Evolutionary conservation across 495 filamentous ascomycete species (phyloP).

Genomic region (Penicillium roqueforti): DNA sequence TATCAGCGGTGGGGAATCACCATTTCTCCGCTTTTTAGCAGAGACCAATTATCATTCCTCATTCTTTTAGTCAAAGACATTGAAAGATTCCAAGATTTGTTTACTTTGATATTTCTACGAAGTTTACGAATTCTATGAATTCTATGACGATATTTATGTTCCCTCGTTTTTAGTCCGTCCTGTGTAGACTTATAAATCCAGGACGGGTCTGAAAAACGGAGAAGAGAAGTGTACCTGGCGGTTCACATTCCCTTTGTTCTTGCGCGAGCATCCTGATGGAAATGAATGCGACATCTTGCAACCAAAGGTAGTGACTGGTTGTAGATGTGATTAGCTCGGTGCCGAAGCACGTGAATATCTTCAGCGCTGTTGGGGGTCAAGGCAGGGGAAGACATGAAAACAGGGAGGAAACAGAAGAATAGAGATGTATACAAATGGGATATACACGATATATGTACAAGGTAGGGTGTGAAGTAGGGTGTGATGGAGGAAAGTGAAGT

Average conservation of each 20-base stretch:
- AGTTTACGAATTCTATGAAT: not conserved
- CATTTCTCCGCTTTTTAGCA: not conserved
- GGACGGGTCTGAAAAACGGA: conserved; percentile 49
- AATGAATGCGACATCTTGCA: conserved; percentile 24
- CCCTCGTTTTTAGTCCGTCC: conserved; percentile 53
- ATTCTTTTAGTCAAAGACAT: not conserved
- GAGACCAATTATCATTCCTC: not conserved
- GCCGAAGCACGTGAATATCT: conserved; percentile 40
- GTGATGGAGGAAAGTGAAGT: conserved; percentile 8
- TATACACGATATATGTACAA: conserved; percentile 30
- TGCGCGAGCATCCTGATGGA: conserved; percentile 35
- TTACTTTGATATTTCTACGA: not conserved
- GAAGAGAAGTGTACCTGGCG: conserved; percentile 37
- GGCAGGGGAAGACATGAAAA: not conserved
- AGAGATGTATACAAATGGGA: conserved; percentile 11
- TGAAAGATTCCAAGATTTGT: not conserved
- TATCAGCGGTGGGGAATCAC: conserved; percentile 1
- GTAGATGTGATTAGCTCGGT: conserved; percentile 39
- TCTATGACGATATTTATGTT: conserved; percentile 29
- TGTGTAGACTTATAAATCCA: conserved; percentile 44
- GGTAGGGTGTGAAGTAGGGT: conserved; percentile 14
- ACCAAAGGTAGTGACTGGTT: conserved; percentile 25
- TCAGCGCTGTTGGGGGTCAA: conserved; percentile 16
- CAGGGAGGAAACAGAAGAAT: conserved; percentile 7
- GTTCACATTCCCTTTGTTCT: conserved; percentile 42